A percentile compares a stretch with the other conserved stretches of the same genome.
These are phyloP conservation scores for Termitomyces sp. DNA, from an alignment of 768 basidiomycete genomes.

Conservation along the genomic window DNA sequence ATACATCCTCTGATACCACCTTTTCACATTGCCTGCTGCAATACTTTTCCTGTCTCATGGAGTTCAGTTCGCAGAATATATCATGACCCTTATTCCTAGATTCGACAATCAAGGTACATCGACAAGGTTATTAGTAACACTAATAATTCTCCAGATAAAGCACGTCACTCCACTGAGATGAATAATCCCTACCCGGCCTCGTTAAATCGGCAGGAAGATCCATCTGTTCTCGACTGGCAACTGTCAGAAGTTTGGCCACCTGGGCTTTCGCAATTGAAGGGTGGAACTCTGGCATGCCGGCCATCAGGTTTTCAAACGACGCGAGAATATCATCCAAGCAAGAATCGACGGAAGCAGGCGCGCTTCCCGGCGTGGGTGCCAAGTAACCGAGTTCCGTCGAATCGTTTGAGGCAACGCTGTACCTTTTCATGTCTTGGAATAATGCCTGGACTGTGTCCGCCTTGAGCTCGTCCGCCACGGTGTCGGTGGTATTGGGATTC, in stretches of 20 bases:
- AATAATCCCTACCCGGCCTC: background rate
- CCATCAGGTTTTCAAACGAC: conserved; percentile 17
- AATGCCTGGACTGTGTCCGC: background rate
- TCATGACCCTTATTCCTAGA: background rate
- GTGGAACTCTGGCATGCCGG: conserved; percentile 12
- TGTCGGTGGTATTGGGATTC: background rate
- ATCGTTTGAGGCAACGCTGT: background rate
- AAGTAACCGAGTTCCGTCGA: conserved; percentile 11
- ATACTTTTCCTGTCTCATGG: no score
- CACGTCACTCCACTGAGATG: conserved; percentile 8
- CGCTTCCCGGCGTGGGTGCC: background rate
- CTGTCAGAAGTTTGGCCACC: background rate
- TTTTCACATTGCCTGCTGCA: background rate
- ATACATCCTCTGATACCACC: background rate
- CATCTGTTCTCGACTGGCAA: background rate
- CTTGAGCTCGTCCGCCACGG: background rate
- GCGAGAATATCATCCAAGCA: conserved; percentile 17
- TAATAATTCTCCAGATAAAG: conserved; percentile 11
- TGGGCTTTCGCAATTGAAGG: background rate
- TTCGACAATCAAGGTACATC: background rate
- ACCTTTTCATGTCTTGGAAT: background rate
- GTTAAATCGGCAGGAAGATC: background rate
- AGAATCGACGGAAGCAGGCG: conserved; percentile 9
- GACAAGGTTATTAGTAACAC: background rate
- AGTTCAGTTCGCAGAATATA: background rate